These are phyloP conservation scores for Peribolospora baueri DNA, from an alignment of 768 basidiomycete genomes.

Conservation along the genomic window DNA sequence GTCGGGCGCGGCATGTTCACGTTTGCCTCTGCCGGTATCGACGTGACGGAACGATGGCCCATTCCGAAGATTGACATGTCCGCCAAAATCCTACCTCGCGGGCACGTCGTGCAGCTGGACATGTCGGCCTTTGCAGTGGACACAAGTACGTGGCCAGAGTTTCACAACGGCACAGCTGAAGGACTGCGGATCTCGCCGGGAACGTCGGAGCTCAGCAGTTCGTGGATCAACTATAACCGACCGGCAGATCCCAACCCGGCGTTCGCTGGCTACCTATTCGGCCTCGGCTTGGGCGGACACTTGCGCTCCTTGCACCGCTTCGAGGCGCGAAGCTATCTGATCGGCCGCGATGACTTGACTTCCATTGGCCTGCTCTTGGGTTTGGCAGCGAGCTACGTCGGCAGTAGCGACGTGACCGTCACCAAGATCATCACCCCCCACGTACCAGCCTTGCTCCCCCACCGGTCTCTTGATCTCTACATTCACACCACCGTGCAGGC, in stretches of 20 bases:
- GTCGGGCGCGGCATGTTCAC: constrained; percentile 81
- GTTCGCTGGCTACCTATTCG: constrained; percentile 89
- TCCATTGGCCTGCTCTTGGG: constrained; percentile 82
- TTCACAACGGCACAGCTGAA: constrained; percentile 89
- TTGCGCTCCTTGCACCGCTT: constrained; percentile 55
- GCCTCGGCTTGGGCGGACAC: constrained; percentile 76
- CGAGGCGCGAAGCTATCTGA: constrained; percentile 81
- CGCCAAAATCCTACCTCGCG: constrained; percentile 17
- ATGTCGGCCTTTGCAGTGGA: constrained; percentile 24
- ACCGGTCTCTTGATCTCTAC: constrained; percentile 65
- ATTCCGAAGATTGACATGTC: constrained; percentile 19
- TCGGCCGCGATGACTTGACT: constrained; percentile 85
- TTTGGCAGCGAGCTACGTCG: constrained; percentile 71
- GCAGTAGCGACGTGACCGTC: constrained; percentile 60
- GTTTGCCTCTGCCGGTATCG: constrained; percentile 51
- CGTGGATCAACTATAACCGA: constrained; percentile 84
- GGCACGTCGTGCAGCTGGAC: constrained; percentile 11
- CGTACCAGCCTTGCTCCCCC: constrained; percentile 73
- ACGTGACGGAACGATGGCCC: constrained; percentile 25
- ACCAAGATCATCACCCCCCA: constrained; percentile 80
- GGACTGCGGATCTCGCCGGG: constrained; percentile 58
- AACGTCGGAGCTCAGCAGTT: constrained; percentile 57
- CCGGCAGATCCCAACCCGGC: constrained; percentile 71
- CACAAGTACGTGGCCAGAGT: constrained; percentile 72
- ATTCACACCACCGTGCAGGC: constrained; percentile 73